Conservation (phyloP, 768 basidiomycete species). For the Russula sp. region DNA sequence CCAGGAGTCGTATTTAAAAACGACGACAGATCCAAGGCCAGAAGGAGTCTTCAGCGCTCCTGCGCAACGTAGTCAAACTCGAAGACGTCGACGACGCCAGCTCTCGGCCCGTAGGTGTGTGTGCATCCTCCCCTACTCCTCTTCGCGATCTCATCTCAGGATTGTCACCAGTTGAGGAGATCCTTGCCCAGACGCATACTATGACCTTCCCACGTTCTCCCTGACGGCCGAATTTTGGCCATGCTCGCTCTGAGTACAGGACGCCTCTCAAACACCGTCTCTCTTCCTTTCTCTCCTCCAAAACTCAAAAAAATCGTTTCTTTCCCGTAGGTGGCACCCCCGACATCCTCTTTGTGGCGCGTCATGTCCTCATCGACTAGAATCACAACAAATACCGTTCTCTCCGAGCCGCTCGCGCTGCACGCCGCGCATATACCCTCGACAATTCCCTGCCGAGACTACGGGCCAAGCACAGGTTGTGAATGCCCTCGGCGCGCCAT, state of each 20-base stretch:
- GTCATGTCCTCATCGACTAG: constrained; percentile 59
- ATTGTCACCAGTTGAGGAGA: constrained; percentile 69
- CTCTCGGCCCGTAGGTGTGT: constrained; percentile 76
- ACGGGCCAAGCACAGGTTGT: constrained; percentile 82
- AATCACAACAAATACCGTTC: constrained; percentile 92
- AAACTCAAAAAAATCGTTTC: constrained; percentile 20
- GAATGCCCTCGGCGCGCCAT: constrained; percentile 66
- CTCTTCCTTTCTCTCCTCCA: neutral
- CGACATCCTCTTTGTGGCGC: neutral
- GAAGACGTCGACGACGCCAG: constrained; percentile 91
- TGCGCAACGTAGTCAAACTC: constrained; percentile 85
- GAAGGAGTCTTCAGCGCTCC: constrained; percentile 55
- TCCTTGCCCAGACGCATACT: constrained; percentile 73
- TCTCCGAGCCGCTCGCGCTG: constrained; percentile 69
- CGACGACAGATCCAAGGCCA: constrained; percentile 51
- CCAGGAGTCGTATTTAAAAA: constrained; percentile 97
- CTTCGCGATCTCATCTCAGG: neutral
- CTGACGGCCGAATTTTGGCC: constrained; percentile 76
- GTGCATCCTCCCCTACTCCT: no score
- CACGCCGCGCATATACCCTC: constrained; percentile 75
- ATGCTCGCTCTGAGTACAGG: constrained; percentile 87
- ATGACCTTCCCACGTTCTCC: constrained; percentile 72
- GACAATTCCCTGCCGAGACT: constrained; percentile 52
- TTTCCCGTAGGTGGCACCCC: neutral
- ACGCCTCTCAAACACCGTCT: constrained; percentile 67